phyloP scores from a whole-genome alignment of 352 stramenopile species.

The Poterioochromonas sp. region DNA sequence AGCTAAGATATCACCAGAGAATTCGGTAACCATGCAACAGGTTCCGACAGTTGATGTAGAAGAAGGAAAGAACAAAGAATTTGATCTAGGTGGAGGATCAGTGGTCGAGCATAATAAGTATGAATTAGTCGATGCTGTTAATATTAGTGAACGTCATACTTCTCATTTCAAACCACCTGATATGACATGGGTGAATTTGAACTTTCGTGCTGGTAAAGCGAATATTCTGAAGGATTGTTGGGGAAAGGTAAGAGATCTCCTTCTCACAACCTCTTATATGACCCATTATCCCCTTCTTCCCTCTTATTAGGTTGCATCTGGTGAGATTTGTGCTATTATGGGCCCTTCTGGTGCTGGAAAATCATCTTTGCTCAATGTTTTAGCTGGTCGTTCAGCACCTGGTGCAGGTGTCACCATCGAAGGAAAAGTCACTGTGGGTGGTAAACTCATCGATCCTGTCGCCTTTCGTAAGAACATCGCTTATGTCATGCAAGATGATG shows the following conservation, averaged over 20 bases:
- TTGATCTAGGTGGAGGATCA: too few relatives aligned
- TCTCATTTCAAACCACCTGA: neutral
- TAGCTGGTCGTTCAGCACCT: conserved; percentile 48
- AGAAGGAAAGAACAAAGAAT: too few relatives aligned
- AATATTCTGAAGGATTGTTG: conserved; percentile 28
- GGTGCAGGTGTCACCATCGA: conserved; percentile 41
- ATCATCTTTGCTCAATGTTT: conserved; percentile 57
- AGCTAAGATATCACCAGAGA: too few relatives aligned
- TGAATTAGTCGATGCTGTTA: too few relatives aligned
- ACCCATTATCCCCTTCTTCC: conserved; percentile 6
- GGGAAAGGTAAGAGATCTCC: conserved; percentile 25
- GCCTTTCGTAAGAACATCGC: conserved; percentile 47
- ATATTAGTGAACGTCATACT: too few relatives aligned
- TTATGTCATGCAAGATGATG: conserved; percentile 75
- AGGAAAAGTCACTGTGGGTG: conserved; percentile 42
- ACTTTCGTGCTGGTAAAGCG: neutral
- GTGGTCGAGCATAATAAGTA: too few relatives aligned
- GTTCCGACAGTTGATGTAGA: too few relatives aligned
- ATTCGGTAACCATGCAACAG: too few relatives aligned
- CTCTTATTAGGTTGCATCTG: neutral
- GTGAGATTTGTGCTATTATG: conserved; percentile 31
- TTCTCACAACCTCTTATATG: too few relatives aligned
- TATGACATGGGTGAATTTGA: neutral
- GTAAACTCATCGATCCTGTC: conserved; percentile 42
- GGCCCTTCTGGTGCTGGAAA: conserved; percentile 49